phyloP scores from a whole-genome alignment of 2,329 filamentous ascomycete species.

The Stagonosporopsis cucurbitacearum region DNA sequence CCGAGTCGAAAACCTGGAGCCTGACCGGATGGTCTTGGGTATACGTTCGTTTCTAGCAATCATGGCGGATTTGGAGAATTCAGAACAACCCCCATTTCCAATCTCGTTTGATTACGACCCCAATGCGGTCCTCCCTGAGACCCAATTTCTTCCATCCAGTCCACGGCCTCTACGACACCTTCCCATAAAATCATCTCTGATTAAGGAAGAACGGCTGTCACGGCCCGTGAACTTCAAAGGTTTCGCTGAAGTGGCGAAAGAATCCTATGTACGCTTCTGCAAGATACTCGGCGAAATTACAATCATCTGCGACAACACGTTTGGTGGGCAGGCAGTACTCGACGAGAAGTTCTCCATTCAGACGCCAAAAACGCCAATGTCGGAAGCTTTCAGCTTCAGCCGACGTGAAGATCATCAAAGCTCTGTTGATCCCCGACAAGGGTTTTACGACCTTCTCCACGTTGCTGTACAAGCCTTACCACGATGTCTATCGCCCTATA shows the following conservation, averaged over 20 bases:
- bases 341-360: conserved; percentile 93
- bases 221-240: conserved; percentile 64
- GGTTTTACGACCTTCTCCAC: conserved; percentile 93
- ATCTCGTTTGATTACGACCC: conserved; percentile 62
- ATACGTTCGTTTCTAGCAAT: conserved; percentile 93
- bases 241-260: conserved; percentile 77
- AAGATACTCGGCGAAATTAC: conserved; percentile 96
- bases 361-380: conserved; percentile 91
- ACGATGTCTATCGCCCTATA: conserved; percentile 87
- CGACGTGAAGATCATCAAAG: conserved; percentile 79
- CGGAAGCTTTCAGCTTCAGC: conserved; percentile 90
- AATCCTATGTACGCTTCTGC: conserved; percentile 90
- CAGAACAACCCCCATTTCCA: conserved; percentile 85
- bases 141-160: conserved; percentile 41
- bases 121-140: conserved; percentile 49
- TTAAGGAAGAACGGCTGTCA: conserved; percentile 70
- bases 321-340: conserved; percentile 91
- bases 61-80: conserved; percentile 89
- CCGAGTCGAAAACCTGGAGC: conserved; percentile 90
- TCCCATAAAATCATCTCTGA: conserved; percentile 46
- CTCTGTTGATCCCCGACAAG: conserved; percentile 82
- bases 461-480: conserved; percentile 95
- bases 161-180: conserved; percentile 42
- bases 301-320: conserved; percentile 94
- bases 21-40: conserved; percentile 95